Percentiles rank a stretch among this genome's conserved stretches.
phyloP scores from a whole-genome alignment of 192 early-diverging fungal species.

The Rhizophagus clarus region DNA sequence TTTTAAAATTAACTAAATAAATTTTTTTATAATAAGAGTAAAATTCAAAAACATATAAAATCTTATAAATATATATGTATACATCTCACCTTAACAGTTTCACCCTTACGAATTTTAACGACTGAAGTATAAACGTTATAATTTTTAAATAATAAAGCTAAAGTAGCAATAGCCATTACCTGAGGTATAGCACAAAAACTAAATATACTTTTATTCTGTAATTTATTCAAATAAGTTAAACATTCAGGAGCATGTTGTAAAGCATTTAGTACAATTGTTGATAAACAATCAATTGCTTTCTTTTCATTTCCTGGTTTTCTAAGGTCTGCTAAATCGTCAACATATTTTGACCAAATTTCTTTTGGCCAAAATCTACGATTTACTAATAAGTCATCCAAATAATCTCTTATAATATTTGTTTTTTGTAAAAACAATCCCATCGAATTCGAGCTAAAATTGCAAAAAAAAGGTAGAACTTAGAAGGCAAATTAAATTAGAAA shows the following conservation, averaged over 20 bases:
- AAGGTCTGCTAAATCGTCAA: constrained; percentile 69
- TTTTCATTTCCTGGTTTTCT: constrained; percentile 66
- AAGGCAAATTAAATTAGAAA: background rate
- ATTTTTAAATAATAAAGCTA: constrained; percentile 88
- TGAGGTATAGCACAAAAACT: constrained; percentile 99
- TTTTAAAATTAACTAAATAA: constrained; percentile 51
- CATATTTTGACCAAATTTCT: constrained; percentile 89
- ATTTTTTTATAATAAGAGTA: background rate
- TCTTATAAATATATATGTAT: no score
- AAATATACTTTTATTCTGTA: constrained; percentile 83
- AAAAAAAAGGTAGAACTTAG: background rate
- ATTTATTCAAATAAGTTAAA: constrained; percentile 79
- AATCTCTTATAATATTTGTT: constrained; percentile 97
- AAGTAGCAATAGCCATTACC: constrained; percentile 96
- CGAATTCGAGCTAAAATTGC: constrained; percentile 62
- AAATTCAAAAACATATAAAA: no score
- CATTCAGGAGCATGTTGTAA: constrained; percentile 84
- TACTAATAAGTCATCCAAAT: constrained; percentile 85
- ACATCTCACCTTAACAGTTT: constrained; percentile 65
- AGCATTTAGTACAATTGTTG: constrained; percentile 86
- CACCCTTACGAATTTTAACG: constrained; percentile 93
- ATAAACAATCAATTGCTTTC: constrained; percentile 77
- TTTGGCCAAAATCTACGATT: constrained; percentile 96
- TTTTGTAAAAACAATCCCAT: constrained; percentile 99
- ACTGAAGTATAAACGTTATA: constrained; percentile 69